Conservation (phyloP, 352 stramenopile genomes). For the Phytophthora rubi region DNA sequence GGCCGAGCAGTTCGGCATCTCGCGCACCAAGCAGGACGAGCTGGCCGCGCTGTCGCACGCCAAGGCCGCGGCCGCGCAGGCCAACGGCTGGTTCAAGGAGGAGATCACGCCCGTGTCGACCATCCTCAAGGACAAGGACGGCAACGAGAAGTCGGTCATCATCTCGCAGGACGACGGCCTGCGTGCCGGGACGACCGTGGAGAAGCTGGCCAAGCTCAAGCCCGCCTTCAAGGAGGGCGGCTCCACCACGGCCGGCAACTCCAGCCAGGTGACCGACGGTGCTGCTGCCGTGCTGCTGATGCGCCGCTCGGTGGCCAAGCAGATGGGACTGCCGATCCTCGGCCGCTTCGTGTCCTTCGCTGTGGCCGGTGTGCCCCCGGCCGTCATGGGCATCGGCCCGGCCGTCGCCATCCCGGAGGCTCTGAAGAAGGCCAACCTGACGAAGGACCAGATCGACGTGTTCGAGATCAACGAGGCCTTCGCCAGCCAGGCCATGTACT, state of each 20-base stretch:
- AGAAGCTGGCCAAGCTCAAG: constrained; percentile 76
- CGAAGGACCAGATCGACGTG: constrained; percentile 85
- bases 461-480: constrained; percentile 95
- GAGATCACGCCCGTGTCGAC: constrained; percentile 90
- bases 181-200: constrained; percentile 64
- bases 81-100: constrained; percentile 85
- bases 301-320: constrained; percentile 79
- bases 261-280: constrained; percentile 90
- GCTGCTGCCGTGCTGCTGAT: constrained; percentile 90
- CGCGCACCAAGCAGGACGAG: constrained; percentile 77
- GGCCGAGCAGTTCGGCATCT: constrained; percentile 78
- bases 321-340: constrained; percentile 81
- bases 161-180: constrained; percentile 82
- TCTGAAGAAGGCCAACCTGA: constrained; percentile 71
- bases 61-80: constrained; percentile 74
- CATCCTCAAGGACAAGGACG: constrained; percentile 78
- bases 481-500: constrained; percentile 88
- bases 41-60: constrained; percentile 79
- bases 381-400: constrained; percentile 90
- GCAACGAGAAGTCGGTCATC: constrained; percentile 76
- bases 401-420: constrained; percentile 81
- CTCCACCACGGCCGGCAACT: constrained; percentile 84
- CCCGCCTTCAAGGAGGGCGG: constrained; percentile 84
- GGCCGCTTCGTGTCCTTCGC: constrained; percentile 88
- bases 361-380: constrained; percentile 82